Evolutionary conservation across 2,329 filamentous ascomycete species (phyloP), one percentile per base, ranked within the genome.

Genomic region (Alternaria infectoria): DNA sequence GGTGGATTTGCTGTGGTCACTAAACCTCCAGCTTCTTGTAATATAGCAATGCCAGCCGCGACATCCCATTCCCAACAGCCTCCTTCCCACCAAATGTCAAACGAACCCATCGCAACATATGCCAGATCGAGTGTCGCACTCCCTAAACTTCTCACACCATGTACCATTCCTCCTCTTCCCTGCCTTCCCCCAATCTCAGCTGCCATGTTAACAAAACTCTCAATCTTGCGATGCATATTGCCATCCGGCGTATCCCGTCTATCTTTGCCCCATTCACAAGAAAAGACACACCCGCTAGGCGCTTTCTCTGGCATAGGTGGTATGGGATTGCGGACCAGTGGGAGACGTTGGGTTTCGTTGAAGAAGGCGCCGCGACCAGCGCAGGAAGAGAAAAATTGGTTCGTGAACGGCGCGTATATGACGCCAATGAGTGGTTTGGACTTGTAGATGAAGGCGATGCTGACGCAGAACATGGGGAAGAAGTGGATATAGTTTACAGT

Each of bases 31-130:
- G 91, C 91, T 80, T 93, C 91, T 61, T 89, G 82, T 1, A 93
- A 80, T 44, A 93, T 89, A 5, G 89, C 90, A 62, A 93, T 88
- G 2, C 91, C 91, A 12, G 91, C 91, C 2, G 91, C 90, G 4
- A 93, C 91, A 69, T 93, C 91, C 90, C 91, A 93, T 79, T 93
- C 91, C 91, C 91, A 93, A 72, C 90, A 93, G 0, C 91, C 91
- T 4, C 90, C 91, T 75, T 93, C 91, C 91, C 91, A 93, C 91
- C 91, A 93, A 11, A 93, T 92, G 78, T 93, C 91, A 68, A 93
- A 89, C 0, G 88, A 84, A 0, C 91, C 91, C 86, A 91, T 91
- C 12, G 91, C 91, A 10, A 88, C 87, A 75, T 93, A 93, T 0
- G 90, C 91, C 52, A 93, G 79, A 77, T 93, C 91, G 57, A 93